phyloP scores from a whole-genome alignment of 2,329 filamentous ascomycete genomes.

The Tolypocladium guangdongense region DNA sequence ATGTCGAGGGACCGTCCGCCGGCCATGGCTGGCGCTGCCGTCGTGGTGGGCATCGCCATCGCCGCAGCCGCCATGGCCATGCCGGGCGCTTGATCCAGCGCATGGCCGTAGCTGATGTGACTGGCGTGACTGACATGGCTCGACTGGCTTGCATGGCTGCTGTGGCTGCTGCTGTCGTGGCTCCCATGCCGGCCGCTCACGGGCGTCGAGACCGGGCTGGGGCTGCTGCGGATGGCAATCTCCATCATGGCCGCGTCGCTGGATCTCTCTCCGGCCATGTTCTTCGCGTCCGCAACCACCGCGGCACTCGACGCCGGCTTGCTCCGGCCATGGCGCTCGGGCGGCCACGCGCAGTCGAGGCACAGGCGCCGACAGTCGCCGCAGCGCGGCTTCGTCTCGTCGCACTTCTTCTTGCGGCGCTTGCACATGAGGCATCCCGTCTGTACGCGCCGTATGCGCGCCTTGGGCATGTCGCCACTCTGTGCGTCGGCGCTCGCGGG shows the following conservation, averaged over 20 bases:
- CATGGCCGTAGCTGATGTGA: conserved; percentile 2
- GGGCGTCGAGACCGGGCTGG: conserved; percentile 10
- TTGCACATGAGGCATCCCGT: conserved; percentile 34
- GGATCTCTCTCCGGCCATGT: background rate
- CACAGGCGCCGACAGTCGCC: conserved; percentile 24
- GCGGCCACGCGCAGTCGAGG: conserved; percentile 21
- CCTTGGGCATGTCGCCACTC: conserved; percentile 16
- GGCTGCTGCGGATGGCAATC: conserved; percentile 10
- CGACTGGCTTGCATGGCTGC: conserved; percentile 2
- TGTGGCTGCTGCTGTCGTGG: conserved; percentile 7
- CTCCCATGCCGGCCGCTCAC: conserved; percentile 6
- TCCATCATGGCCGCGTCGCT: conserved; percentile 6
- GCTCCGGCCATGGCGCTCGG: conserved; percentile 10
- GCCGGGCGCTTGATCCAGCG: background rate
- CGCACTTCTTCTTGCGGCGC: conserved; percentile 36
- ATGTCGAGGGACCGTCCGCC: conserved; percentile 9
- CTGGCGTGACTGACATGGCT: background rate
- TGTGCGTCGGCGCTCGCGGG: conserved; percentile 3
- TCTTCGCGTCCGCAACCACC: background rate
- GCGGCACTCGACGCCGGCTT: conserved; percentile 6
- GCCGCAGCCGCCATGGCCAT: conserved; percentile 2
- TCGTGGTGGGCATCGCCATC: conserved; percentile 1
- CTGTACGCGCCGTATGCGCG: conserved; percentile 21
- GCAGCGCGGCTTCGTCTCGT: conserved; percentile 32
- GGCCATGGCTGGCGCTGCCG: conserved; percentile 2